Percentiles rank a stretch among this genome's conserved stretches.
Evolutionary conservation across 148 eudicot genomes (phyloP).

Genomic region (Rhododendron griersonianum): DNA sequence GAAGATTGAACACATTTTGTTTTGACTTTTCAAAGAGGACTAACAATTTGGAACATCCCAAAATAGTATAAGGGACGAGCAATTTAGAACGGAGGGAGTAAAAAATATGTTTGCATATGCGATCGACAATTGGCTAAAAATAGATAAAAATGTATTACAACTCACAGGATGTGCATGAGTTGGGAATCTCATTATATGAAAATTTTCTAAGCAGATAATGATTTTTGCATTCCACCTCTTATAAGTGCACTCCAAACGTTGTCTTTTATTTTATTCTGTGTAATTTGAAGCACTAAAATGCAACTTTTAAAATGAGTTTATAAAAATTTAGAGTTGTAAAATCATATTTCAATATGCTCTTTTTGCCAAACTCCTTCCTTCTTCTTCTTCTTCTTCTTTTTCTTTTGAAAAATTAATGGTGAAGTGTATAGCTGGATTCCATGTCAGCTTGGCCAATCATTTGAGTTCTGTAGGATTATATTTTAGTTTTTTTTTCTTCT

Average conservation of each 20-base stretch:
- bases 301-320: neutral
- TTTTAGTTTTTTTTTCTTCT: neutral
- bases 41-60: no score
- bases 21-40: no score
- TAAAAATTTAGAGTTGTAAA: neutral
- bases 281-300: no score
- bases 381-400: neutral
- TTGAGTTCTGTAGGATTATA: neutral
- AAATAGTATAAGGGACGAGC: no score
- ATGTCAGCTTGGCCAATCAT: conserved; percentile 13
- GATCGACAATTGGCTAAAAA: no score
- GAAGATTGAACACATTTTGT: no score
- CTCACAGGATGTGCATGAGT: neutral
- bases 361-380: no score
- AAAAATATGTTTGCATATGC: no score
- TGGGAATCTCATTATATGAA: neutral
- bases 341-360: neutral
- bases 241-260: neutral
- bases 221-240: neutral
- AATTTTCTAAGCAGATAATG: no score
- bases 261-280: no score
- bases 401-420: neutral
- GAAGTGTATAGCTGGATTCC: neutral
- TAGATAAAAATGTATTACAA: no score
- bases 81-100: no score